These are phyloP conservation scores for Massariosphaeria phaeospora DNA, from an alignment of 495 filamentous ascomycete genomes.

Conservation along the genomic window DNA sequence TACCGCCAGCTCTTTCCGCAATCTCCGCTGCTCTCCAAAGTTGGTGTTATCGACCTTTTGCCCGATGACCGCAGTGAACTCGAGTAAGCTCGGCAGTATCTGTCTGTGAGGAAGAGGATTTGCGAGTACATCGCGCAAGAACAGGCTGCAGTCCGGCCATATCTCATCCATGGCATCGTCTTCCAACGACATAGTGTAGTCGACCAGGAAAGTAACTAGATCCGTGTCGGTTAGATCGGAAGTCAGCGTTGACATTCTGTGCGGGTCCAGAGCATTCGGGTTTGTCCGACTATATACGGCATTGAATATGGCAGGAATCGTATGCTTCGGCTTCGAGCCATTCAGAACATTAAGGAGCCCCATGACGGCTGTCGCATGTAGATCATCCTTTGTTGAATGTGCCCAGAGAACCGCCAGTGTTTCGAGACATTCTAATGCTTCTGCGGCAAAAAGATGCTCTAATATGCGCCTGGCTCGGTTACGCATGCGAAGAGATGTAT, in stretches of 20 bases:
- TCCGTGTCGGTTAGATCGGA: constrained; percentile 76
- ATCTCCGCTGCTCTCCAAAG: constrained; percentile 90
- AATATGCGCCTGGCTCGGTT: constrained; percentile 82
- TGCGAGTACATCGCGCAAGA: constrained; percentile 80
- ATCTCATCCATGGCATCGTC: constrained; percentile 99
- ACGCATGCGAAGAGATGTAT: constrained; percentile 82
- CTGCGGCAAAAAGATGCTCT: constrained; percentile 88
- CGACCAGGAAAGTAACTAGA: constrained; percentile 78
- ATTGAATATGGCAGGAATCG: constrained; percentile 95
- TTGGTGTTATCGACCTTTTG: constrained; percentile 96
- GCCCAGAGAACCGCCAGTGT: constrained; percentile 81
- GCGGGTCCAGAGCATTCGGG: constrained; percentile 69
- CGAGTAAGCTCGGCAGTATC: constrained; percentile 77
- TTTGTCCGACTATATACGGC: constrained; percentile 93
- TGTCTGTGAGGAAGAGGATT: constrained; percentile 95
- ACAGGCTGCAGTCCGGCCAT: constrained; percentile 89
- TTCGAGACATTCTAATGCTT: constrained; percentile 92
- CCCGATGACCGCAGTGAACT: constrained; percentile 83
- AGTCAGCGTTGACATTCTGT: constrained; percentile 78
- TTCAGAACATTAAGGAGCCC: constrained; percentile 86
- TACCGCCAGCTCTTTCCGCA: constrained; percentile 89
- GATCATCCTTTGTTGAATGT: constrained; percentile 36
- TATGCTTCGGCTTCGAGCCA: constrained; percentile 83
- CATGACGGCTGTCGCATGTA: constrained; percentile 54
- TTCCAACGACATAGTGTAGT: constrained; percentile 83